These are phyloP conservation scores for Miscanthus lutarioriparius DNA, from an alignment of 176 grass and related monocot species.

Conservation along the genomic window DNA sequence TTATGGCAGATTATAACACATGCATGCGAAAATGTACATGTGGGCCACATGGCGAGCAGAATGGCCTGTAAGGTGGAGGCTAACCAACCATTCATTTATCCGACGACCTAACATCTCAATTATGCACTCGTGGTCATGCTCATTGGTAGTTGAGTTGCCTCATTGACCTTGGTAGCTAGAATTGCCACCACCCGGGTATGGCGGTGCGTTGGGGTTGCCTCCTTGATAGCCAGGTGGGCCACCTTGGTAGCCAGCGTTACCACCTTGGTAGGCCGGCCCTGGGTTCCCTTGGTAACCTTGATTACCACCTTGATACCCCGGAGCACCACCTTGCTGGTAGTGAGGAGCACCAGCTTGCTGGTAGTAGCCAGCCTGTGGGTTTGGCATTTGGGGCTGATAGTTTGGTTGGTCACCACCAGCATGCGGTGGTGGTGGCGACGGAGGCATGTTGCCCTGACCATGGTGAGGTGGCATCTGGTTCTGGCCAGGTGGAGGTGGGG, in stretches of 20 bases:
- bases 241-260: slow-evolving; percentile 53
- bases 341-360: slow-evolving; percentile 57
- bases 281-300: neutral
- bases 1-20: neutral
- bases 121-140: neutral
- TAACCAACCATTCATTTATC: too few species aligned
- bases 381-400: slow-evolving; percentile 48
- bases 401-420: slow-evolving; percentile 25
- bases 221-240: slow-evolving; percentile 46
- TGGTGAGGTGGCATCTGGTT: slow-evolving; percentile 32
- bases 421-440: neutral
- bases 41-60: neutral
- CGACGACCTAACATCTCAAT: neutral
- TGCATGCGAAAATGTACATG: neutral
- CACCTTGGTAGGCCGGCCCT: slow-evolving; percentile 38
- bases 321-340: slow-evolving; percentile 57
- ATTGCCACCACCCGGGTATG: neutral
- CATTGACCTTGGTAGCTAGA: slow-evolving; percentile 9
- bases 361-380: slow-evolving; percentile 46
- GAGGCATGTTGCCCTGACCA: slow-evolving; percentile 44
- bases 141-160: slow-evolving; percentile 30
- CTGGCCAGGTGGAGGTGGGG: slow-evolving; percentile 32
- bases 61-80: too few species aligned
- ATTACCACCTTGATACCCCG: slow-evolving; percentile 38
- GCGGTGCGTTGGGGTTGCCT: slow-evolving; percentile 1